Evolutionary conservation across 2,329 filamentous ascomycete species (phyloP).

Genomic region (Botrytis squamosa): DNA sequence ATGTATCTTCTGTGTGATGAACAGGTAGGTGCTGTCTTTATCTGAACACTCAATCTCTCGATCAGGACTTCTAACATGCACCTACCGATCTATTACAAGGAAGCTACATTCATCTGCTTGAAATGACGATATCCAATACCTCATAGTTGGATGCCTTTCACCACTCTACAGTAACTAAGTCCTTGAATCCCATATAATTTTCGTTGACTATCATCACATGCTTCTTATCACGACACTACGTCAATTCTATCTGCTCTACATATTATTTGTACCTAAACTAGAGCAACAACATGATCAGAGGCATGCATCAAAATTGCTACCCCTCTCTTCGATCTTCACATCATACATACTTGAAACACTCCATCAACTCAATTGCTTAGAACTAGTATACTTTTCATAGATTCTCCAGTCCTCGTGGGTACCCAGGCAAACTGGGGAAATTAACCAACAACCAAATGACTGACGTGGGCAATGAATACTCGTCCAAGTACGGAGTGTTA

Average conservation of each 20-base stretch:
- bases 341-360: background rate
- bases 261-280: background rate
- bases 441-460: background rate
- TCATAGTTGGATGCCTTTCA: background rate
- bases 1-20: background rate
- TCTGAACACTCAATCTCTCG: background rate
- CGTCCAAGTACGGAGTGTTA: conserved; percentile 3
- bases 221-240: background rate
- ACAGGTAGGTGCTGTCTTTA: background rate
- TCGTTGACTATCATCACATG: background rate
- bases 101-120: background rate
- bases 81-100: background rate
- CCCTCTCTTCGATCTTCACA: background rate
- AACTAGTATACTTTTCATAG: background rate
- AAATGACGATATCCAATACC: background rate
- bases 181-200: background rate
- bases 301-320: background rate
- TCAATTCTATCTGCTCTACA: background rate
- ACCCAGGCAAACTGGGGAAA: conserved; percentile 1
- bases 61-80: background rate
- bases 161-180: background rate
- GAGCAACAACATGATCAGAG: background rate
- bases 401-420: conserved; percentile 5
- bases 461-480: conserved; percentile 9
- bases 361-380: background rate